These are phyloP conservation scores for Astragalus glycyphyllos DNA, from an alignment of 306 rosid species.

Conservation along the genomic window DNA sequence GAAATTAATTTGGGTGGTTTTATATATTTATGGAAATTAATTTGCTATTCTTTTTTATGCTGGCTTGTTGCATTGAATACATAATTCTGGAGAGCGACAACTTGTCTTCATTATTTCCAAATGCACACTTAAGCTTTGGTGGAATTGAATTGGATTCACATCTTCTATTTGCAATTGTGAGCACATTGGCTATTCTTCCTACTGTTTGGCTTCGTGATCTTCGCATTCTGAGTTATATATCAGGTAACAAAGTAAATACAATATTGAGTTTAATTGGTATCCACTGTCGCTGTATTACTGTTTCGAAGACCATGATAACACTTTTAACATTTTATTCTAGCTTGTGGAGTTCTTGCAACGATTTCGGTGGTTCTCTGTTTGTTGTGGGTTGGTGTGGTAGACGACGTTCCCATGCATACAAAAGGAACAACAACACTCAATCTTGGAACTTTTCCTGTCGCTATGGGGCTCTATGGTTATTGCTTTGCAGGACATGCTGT, in stretches of 20 bases:
- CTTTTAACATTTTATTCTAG: constrained; percentile 47
- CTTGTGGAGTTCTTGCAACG: constrained; percentile 94
- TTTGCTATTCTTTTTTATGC: constrained; percentile 45
- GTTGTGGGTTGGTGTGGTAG: constrained; percentile 82
- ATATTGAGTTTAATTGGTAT: background rate
- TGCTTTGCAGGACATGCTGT: constrained; percentile 99
- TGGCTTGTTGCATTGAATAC: constrained; percentile 93
- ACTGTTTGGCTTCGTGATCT: constrained; percentile 94
- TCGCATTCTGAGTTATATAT: constrained; percentile 82
- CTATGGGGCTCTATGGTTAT: constrained; percentile 92
- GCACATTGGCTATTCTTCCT: constrained; percentile 87
- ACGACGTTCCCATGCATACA: constrained; percentile 63
- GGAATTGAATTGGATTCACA: constrained; percentile 59
- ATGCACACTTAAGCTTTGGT: constrained; percentile 67
- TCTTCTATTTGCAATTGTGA: constrained; percentile 64
- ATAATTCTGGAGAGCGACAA: constrained; percentile 92
- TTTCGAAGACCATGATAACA: background rate
- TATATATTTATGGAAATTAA: background rate
- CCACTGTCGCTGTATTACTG: background rate
- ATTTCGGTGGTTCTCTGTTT: constrained; percentile 66
- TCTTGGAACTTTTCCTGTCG: constrained; percentile 84
- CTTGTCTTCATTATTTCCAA: constrained; percentile 85
- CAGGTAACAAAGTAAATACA: constrained; percentile 55
- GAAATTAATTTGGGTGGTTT: constrained; percentile 6
- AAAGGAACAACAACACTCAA: constrained; percentile 65